Evolutionary conservation across 1,284 basidiomycete genomes (phyloP).

Genomic region (Phenoliferia sp.): DNA sequence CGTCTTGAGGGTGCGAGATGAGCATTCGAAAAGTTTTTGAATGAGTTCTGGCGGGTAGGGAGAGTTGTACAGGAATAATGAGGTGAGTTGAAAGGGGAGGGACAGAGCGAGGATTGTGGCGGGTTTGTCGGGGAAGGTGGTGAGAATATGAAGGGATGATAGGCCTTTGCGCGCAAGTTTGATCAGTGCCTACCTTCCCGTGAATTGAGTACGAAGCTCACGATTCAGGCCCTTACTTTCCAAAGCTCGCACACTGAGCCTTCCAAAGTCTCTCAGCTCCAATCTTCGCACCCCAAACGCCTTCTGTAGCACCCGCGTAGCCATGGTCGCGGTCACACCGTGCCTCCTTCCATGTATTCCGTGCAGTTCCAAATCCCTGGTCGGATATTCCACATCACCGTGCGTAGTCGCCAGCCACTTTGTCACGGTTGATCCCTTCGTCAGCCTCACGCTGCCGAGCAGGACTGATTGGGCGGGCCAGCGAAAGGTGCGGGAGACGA

Average conservation of each 20-base stretch:
- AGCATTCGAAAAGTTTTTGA: not conserved
- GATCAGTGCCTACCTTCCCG: not conserved
- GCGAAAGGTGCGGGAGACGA: not conserved
- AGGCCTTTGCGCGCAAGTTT: not conserved
- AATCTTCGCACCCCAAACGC: not conserved
- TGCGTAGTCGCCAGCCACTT: not conserved
- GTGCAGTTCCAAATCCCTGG: not conserved
- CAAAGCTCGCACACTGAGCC: not conserved
- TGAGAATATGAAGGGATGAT: not conserved
- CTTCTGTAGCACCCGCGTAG: not conserved
- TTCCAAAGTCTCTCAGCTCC: not conserved
- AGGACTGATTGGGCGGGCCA: not conserved
- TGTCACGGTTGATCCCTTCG: not conserved
- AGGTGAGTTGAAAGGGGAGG: not conserved
- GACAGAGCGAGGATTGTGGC: not conserved
- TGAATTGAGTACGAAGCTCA: not conserved
- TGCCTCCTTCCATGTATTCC: not conserved
- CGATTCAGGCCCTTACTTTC: not conserved
- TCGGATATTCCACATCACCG: not conserved
- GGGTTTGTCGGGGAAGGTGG: not conserved
- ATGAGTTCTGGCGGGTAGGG: not conserved
- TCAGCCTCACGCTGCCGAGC: not conserved
- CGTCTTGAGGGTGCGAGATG: not conserved
- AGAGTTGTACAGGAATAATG: not conserved
- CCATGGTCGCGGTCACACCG: not conserved